Percentiles rank a stretch among this genome's conserved stretches.
phyloP scores from a whole-genome alignment of 306 rosid species.

The Mucuna pruriens region DNA sequence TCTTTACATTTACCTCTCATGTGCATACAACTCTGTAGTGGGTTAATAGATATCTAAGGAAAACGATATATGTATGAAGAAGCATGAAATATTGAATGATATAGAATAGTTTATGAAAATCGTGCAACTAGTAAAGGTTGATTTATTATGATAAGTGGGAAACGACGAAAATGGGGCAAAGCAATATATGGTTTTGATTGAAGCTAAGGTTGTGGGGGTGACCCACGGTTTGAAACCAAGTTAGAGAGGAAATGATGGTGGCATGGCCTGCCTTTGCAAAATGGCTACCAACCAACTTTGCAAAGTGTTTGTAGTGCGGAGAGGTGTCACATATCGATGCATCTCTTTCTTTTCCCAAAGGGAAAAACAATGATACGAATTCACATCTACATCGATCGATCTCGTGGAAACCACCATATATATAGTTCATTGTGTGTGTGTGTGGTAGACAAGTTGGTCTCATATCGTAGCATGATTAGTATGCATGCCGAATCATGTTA shows the following conservation, averaged over 20 bases:
- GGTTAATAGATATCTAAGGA: constrained; percentile 9
- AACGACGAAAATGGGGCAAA: constrained; percentile 57
- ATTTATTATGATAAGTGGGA: constrained; percentile 35
- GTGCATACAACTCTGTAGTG: neutral
- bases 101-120: constrained; percentile 37
- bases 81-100: constrained; percentile 18
- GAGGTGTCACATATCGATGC: constrained; percentile 42
- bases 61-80: constrained; percentile 20
- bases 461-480: constrained; percentile 32
- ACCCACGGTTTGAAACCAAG: constrained; percentile 51
- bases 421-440: constrained; percentile 1
- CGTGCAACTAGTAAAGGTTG: constrained; percentile 36
- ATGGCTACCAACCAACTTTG: constrained; percentile 41
- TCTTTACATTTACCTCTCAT: neutral
- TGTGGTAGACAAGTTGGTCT: constrained; percentile 32
- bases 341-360: constrained; percentile 42
- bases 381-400: constrained; percentile 38
- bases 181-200: constrained; percentile 56
- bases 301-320: constrained; percentile 35
- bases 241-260: constrained; percentile 52
- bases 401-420: constrained; percentile 55
- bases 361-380: constrained; percentile 25
- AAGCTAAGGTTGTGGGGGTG: constrained; percentile 53
- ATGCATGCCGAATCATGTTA: constrained; percentile 38
- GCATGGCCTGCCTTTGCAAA: constrained; percentile 42